phyloP scores from a whole-genome alignment of 2,329 filamentous ascomycete genomes.

The Xylaria digitata region DNA sequence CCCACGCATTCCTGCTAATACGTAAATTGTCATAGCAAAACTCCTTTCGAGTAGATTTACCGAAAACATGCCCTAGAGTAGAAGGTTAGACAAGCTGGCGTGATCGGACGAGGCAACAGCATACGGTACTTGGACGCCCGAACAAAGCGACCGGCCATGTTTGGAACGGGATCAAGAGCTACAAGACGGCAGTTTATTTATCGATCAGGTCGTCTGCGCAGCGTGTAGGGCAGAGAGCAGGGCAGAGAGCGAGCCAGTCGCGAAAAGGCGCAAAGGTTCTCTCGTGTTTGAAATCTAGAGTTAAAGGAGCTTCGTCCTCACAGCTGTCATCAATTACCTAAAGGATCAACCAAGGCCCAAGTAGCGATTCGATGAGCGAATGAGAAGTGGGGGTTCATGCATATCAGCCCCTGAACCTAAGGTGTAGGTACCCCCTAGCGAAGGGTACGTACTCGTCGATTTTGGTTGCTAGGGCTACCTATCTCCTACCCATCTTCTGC shows the following conservation, averaged over 20 bases:
- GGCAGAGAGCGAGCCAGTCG: slow-evolving; percentile 11
- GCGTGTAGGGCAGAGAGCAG: slow-evolving; percentile 3
- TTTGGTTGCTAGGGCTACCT: slow-evolving; percentile 30
- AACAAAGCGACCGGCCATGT: slow-evolving; percentile 73
- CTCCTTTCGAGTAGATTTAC: slow-evolving; percentile 94
- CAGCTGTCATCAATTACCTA: slow-evolving; percentile 18
- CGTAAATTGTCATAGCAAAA: slow-evolving; percentile 98
- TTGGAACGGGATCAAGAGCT: slow-evolving; percentile 34
- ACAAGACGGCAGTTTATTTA: slow-evolving; percentile 17
- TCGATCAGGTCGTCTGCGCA: slow-evolving; percentile 15
- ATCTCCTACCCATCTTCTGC: too few relatives aligned
- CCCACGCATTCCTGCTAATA: slow-evolving; percentile 98
- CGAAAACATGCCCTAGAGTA: slow-evolving; percentile 91
- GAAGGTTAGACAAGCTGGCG: slow-evolving; percentile 46
- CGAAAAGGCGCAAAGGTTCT: slow-evolving; percentile 22
- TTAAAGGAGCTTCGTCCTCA: slow-evolving; percentile 25
- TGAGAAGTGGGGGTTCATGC: slow-evolving; percentile 31
- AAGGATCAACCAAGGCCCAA: slow-evolving; percentile 21
- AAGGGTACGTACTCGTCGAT: neutral
- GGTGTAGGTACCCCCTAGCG: neutral
- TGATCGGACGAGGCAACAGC: slow-evolving; percentile 48
- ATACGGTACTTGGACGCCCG: slow-evolving; percentile 75
- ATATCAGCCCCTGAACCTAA: slow-evolving; percentile 33
- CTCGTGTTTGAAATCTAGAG: slow-evolving; percentile 26
- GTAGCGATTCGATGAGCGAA: slow-evolving; percentile 27